Percentiles rank a stretch among this genome's conserved stretches.
phyloP scores from a whole-genome alignment of 495 filamentous ascomycete species.

The Penicillium parvum region DNA sequence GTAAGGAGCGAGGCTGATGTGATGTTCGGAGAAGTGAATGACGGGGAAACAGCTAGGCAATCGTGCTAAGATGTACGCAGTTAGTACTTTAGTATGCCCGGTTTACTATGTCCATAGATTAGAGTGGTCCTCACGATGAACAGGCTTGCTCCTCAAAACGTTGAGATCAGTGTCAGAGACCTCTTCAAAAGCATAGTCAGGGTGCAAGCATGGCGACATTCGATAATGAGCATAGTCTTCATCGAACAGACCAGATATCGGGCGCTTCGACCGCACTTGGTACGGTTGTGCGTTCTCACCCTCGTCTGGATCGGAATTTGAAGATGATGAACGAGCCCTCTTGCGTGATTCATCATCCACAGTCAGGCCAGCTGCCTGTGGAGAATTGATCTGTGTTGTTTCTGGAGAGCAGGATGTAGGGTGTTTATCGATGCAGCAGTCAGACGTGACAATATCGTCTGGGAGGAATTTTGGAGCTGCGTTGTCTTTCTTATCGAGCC shows the following conservation, averaged over 20 bases:
- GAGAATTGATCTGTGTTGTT: background rate
- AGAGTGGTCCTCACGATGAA: slow-evolving; percentile 15
- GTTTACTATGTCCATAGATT: too few species aligned
- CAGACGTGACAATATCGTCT: slow-evolving; percentile 29
- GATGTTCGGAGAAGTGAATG: slow-evolving; percentile 54
- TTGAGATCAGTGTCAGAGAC: background rate
- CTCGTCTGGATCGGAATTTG: background rate
- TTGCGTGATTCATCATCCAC: background rate
- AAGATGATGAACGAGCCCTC: background rate
- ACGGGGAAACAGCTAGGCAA: slow-evolving; percentile 39
- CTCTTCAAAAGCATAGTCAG: background rate
- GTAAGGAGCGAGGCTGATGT: slow-evolving; percentile 54
- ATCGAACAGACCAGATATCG: slow-evolving; percentile 13
- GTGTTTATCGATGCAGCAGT: slow-evolving; percentile 18
- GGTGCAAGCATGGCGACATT: background rate
- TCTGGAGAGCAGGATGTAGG: background rate
- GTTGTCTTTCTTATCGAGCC: background rate
- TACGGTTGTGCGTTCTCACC: background rate
- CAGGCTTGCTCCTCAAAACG: background rate
- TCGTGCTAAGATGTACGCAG: slow-evolving; percentile 3
- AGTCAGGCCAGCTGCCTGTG: background rate
- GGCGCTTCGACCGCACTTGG: background rate
- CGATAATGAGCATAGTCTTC: slow-evolving; percentile 13
- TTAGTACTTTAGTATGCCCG: too few species aligned
- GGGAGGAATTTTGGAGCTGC: slow-evolving; percentile 1